A percentile compares a stretch with the other conserved stretches of the same genome.
Evolutionary conservation across 1,284 basidiomycete species (phyloP).

Genomic region (Papiliotrema flavescens): DNA sequence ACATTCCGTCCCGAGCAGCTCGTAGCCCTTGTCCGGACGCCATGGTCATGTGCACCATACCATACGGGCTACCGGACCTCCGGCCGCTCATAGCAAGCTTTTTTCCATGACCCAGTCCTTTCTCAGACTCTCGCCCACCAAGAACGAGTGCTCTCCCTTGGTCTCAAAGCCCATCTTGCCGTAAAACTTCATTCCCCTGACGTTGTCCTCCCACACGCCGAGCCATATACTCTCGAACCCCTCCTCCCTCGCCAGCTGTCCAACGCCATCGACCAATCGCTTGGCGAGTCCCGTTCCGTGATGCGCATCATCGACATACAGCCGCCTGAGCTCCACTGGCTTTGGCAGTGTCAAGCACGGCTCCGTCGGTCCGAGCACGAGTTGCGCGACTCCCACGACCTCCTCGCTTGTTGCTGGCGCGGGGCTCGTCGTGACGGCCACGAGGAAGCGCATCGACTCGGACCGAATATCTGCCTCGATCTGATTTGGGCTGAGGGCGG

Average conservation of each 20-base stretch:
- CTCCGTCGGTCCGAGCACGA: constrained; percentile 11
- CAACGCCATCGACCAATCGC: constrained; percentile 13
- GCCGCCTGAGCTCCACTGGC: constrained; percentile 20
- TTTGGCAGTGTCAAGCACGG: constrained; percentile 8
- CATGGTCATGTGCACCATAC: too few species aligned
- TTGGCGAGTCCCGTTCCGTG: constrained; percentile 31
- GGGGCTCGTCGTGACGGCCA: constrained; percentile 2
- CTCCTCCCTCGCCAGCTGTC: constrained; percentile 12
- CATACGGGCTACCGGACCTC: too few species aligned
- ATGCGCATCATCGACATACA: constrained; percentile 22
- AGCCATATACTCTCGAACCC: constrained; percentile 30
- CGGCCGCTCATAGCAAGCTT: not conserved
- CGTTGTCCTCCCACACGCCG: constrained; percentile 34
- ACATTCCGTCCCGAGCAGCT: too few species aligned
- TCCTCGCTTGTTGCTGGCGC: not conserved
- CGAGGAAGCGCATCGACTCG: constrained; percentile 6
- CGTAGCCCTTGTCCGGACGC: too few species aligned
- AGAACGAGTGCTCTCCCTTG: constrained; percentile 18
- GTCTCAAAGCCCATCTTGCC: constrained; percentile 23
- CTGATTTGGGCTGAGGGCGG: constrained; percentile 3
- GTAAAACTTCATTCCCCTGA: constrained; percentile 26
- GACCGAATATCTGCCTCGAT: constrained; percentile 13
- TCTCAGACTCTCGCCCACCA: constrained; percentile 16
- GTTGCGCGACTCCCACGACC: constrained; percentile 17
- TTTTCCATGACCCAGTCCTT: constrained; percentile 23